phyloP scores from a whole-genome alignment of 139 green algal species.

The Chlamydomonas incerta region DNA sequence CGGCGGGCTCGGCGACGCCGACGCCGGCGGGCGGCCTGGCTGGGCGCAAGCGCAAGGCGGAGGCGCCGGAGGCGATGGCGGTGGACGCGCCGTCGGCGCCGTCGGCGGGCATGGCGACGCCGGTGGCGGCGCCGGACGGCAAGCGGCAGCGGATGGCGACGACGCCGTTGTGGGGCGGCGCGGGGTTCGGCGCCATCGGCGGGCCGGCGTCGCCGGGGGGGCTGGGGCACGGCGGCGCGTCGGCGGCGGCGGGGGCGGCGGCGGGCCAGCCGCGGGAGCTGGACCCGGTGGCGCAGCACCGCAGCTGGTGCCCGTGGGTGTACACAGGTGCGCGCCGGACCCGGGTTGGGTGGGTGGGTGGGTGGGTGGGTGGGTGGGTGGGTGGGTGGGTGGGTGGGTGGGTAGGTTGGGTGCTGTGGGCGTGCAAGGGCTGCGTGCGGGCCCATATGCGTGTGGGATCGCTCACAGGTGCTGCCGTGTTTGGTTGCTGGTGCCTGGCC shows the following conservation, averaged over 20 bases:
- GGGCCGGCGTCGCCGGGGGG: too few relatives aligned
- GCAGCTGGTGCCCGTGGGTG: slow-evolving; percentile 48
- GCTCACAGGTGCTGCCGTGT: too few relatives aligned
- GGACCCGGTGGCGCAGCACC: slow-evolving; percentile 39
- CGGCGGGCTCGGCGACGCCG: not conserved
- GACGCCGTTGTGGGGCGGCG: not conserved
- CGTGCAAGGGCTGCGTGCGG: too few relatives aligned
- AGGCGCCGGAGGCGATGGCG: not conserved
- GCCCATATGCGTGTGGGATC: too few relatives aligned
- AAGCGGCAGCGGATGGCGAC: slow-evolving; percentile 7
- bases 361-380: not conserved
- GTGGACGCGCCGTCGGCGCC: not conserved
- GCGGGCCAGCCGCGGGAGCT: slow-evolving; percentile 6
- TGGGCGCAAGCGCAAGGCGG: slow-evolving; percentile 33
- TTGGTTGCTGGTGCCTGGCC: too few relatives aligned
- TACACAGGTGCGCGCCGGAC: slow-evolving; percentile 38
- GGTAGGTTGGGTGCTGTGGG: not conserved
- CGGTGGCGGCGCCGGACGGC: not conserved
- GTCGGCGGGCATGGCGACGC: not conserved
- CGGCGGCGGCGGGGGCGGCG: not conserved
- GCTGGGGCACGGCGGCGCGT: not conserved
- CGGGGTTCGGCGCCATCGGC: too few relatives aligned
- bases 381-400: not conserved
- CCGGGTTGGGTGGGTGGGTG: not conserved
- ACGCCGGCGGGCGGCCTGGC: not conserved